Evolutionary conservation across 495 filamentous ascomycete species (phyloP), one percentile per base, ranked within the genome.

Genomic region (Aspergillus mulundensis): DNA sequence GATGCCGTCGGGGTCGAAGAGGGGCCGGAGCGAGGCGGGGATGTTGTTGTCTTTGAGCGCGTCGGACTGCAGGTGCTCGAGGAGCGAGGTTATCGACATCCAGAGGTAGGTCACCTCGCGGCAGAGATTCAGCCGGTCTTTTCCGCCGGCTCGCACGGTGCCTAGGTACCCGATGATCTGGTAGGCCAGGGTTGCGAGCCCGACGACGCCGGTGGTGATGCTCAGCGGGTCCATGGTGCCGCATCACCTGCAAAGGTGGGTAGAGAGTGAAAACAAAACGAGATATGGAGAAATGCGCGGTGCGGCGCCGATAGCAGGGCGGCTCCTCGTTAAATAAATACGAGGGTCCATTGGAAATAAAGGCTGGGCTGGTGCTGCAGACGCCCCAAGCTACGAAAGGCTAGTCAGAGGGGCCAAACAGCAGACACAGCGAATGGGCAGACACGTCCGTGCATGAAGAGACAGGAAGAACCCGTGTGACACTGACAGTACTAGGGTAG

Each of bases 161-260:
- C 20, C 36, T 16, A 56, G 14, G 12, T 41, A 49, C 7, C 53
- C 53, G 25, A 56, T 30, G 7, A 56, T 43, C 45, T 56, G 53
- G 45, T 49, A 56, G 15, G 38, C 32, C 14, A 28, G 32, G n/a
- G 53, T 49, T 16, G 44, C 53, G 19, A 56, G 36, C 18, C 45
- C 53, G 1, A 32, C 45, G 16, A 56, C 44, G 44, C 53, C 41
- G 45, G 53, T 36, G 0, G 36, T 42, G 34, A 56, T 42, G 23
- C 53, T 56, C 21, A 56, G 20, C 4, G 53, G 53, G 19, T 56
- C 53, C 53, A 56, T 56, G 34, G 20, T 5, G 15, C 14, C 12
- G 15, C 45, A 48, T 48, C 16, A 34, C 28, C 25, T 19, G 24
- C 1, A 15, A 3, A 40, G 12, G 12, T 5, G 12, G 38, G 38